Percentiles rank a stretch among this genome's conserved stretches.
These are phyloP conservation scores for Colletotrichum chrysophilum DNA, from an alignment of 2,329 filamentous ascomycete species.

Conservation along the genomic window DNA sequence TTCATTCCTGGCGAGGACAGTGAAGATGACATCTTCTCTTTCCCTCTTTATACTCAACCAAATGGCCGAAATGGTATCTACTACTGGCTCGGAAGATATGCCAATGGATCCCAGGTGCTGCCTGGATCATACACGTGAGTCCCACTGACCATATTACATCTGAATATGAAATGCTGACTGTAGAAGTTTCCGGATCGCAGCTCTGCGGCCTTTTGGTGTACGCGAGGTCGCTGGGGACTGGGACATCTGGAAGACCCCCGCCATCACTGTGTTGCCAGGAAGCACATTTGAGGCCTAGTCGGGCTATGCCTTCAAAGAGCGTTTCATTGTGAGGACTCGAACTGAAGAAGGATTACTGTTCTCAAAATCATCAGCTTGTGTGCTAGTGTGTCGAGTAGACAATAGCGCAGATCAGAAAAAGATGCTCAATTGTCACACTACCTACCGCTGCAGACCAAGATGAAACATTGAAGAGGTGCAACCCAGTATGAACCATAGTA, in stretches of 20 bases:
- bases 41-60: not conserved
- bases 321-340: not conserved
- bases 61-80: not conserved
- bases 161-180: not conserved
- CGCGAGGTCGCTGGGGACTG: conserved; percentile 22
- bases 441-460: too few relatives aligned
- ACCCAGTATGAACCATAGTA: too few relatives aligned
- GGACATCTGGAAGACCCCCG: conserved; percentile 29
- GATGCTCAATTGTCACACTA: too few relatives aligned
- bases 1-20: not conserved
- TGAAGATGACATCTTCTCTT: not conserved
- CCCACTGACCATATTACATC: too few relatives aligned
- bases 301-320: not conserved
- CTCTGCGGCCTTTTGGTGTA: conserved; percentile 29
- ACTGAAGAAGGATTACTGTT: not conserved
- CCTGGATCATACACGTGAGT: not conserved
- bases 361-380: not conserved
- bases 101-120: not conserved
- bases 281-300: not conserved
- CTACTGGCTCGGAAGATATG: not conserved
- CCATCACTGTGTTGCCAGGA: not conserved
- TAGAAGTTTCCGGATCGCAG: conserved; percentile 26
- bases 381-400: not conserved
- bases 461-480: too few relatives aligned
- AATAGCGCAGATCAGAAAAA: not conserved